These are phyloP conservation scores for Clavispora phyllophila DNA, from an alignment of 805 yeast species.

Conservation along the genomic window DNA sequence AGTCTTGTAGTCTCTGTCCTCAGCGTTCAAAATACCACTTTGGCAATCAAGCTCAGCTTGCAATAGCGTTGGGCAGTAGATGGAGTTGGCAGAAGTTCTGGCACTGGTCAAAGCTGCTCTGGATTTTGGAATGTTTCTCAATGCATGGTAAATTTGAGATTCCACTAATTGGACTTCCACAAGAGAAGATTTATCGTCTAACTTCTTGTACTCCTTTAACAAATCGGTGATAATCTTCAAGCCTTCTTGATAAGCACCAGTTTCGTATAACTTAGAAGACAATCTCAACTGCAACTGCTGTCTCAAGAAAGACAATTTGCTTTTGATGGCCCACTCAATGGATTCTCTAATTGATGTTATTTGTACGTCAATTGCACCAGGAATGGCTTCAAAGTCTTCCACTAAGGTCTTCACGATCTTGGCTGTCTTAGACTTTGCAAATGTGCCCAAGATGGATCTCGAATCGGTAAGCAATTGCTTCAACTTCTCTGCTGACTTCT, in stretches of 20 bases:
- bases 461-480: slow-evolving; percentile 61
- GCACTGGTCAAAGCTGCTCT: slow-evolving; percentile 92
- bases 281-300: slow-evolving; percentile 84
- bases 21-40: slow-evolving; percentile 94
- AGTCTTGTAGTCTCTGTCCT: slow-evolving; percentile 93
- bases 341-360: slow-evolving; percentile 70
- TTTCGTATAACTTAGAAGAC: slow-evolving; percentile 67
- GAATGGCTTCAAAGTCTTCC: slow-evolving; percentile 67
- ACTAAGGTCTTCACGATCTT: slow-evolving; percentile 79
- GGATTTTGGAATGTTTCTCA: slow-evolving; percentile 86
- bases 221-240: slow-evolving; percentile 66
- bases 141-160: slow-evolving; percentile 82
- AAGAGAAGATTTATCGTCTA: slow-evolving; percentile 91
- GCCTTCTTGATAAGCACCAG: slow-evolving; percentile 62
- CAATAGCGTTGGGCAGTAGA: slow-evolving; percentile 87
- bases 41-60: slow-evolving; percentile 94
- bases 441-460: slow-evolving; percentile 63
- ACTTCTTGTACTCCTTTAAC: slow-evolving; percentile 79
- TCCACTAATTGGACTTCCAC: slow-evolving; percentile 95
- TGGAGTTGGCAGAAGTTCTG: slow-evolving; percentile 94
- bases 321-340: slow-evolving; percentile 80
- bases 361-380: slow-evolving; percentile 61
- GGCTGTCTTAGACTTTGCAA: slow-evolving; percentile 93
- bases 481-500: slow-evolving; percentile 47
- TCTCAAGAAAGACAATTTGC: slow-evolving; percentile 81